Conservation (phyloP, 768 basidiomycete species). For the Gloeostereum incarnatum region DNA sequence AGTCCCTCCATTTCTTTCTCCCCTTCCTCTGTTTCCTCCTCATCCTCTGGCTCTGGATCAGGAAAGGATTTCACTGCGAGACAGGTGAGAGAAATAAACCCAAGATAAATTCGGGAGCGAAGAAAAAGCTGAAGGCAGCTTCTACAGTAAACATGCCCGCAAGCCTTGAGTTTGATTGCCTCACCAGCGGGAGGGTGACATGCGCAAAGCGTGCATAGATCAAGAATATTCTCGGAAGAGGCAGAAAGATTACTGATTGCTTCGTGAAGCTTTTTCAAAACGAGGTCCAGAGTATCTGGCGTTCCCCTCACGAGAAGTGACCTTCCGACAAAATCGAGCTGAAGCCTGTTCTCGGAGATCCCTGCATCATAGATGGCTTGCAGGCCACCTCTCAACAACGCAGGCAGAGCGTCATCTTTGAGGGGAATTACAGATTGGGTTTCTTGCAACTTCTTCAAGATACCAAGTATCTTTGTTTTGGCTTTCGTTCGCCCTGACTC, state of each 20-base stretch:
- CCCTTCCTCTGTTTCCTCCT: neutral
- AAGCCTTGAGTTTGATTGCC: constrained; percentile 25
- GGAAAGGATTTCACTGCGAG: constrained; percentile 35
- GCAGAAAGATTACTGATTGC: constrained; percentile 11
- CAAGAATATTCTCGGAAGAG: neutral
- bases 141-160: constrained; percentile 44
- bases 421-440: constrained; percentile 26
- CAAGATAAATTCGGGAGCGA: constrained; percentile 18
- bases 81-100: too few species aligned
- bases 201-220: constrained; percentile 32
- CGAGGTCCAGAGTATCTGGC: constrained; percentile 15
- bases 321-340: constrained; percentile 16
- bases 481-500: constrained; percentile 19
- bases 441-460: constrained; percentile 28
- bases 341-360: neutral
- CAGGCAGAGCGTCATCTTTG: constrained; percentile 19
- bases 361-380: constrained; percentile 19
- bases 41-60: constrained; percentile 7
- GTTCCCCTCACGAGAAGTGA: constrained; percentile 32
- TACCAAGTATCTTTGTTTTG: constrained; percentile 18
- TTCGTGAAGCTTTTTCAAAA: too few species aligned
- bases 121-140: constrained; percentile 38
- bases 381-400: constrained; percentile 30
- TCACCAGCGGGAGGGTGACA: constrained; percentile 12
- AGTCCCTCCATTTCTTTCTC: too few species aligned